Base-by-base conservation (phyloP, 2,329 filamentous ascomycete species). In the Scytalidium sp. region DNA sequence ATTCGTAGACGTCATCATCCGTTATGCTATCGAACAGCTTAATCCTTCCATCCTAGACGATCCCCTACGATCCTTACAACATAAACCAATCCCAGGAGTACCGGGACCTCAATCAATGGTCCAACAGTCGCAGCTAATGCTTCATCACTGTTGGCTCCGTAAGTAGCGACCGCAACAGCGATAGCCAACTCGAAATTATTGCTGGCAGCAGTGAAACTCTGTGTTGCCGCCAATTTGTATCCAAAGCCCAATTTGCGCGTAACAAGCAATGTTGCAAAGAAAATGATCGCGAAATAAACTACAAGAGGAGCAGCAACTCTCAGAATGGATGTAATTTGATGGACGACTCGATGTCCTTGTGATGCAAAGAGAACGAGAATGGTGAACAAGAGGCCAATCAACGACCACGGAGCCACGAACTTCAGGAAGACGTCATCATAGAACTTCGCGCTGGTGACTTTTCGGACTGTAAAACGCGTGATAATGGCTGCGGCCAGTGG, bases 161-260 rank as follows among this genome's bases (percentile, higher is more conserved):
- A 96, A 0, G 86, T 86, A 0, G 90, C 87, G 3, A 96, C 84
- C 0, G 88, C 88, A 0, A 96, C 90, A 0, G 90, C 90, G 68
- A 96, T 96, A 0, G 91, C 90, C 20, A 96, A 72, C 71, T 96
- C 91, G 61, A 96, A 96, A 64, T 96, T 96, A 64, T 96, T 96
- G 65, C 90, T 96, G 1, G 89, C 88, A 0, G 90, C 92, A 0
- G 89, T 95, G 60, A 96, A 94, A 63, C 88, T 91, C 69, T 95
- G 90, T 2, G 90, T 93, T 10, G 79, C 77, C 1, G 80, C 78
- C 1, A 91, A 65, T 29, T 77, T 76, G 64, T 95, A 95, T 0
- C 81, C 83, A 51, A 91, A 91, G 0, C 89, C 87, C n/a, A 86
- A 69, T n/a, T 74, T 77, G 44, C 77, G 74, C 3, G 82, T 78